Evolutionary conservation across 2,329 filamentous ascomycete genomes (phyloP).

Genomic region (Atkinsonella texensis): DNA sequence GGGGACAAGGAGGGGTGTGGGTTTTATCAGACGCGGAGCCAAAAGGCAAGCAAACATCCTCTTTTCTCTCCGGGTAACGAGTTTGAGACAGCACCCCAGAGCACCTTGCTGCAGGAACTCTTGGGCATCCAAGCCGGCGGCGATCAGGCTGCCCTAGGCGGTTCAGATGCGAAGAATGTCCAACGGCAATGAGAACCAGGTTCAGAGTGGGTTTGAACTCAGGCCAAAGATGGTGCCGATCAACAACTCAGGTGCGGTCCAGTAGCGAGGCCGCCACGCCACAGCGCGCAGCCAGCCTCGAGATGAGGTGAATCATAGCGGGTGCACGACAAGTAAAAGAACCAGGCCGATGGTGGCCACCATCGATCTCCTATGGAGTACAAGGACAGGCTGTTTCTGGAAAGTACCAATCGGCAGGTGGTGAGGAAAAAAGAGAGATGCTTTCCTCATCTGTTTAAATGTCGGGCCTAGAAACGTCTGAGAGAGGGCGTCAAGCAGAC

Average conservation of each 20-base stretch:
- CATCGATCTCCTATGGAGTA: too few species aligned
- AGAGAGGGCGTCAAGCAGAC: too few species aligned
- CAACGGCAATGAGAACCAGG: too few species aligned
- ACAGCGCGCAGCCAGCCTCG: conserved; percentile 1
- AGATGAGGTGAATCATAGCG: neutral
- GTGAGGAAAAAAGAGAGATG: too few species aligned
- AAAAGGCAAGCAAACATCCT: neutral
- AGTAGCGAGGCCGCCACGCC: neutral
- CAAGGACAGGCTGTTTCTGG: too few species aligned
- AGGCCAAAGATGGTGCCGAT: conserved; percentile 1
- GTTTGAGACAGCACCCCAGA: conserved; percentile 2
- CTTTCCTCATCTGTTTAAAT: too few species aligned
- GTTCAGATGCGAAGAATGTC: too few species aligned
- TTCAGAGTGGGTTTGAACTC: too few species aligned
- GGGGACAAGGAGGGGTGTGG: neutral
- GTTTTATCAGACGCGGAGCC: neutral
- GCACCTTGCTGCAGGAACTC: conserved; percentile 1
- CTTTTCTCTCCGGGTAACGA: neutral
- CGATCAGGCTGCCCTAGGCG: neutral
- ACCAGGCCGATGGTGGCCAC: neutral
- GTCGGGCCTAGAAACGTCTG: too few species aligned
- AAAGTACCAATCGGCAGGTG: too few species aligned
- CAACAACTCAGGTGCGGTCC: conserved; percentile 2
- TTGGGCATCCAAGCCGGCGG: neutral
- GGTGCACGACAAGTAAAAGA: neutral